phyloP scores from a whole-genome alignment of 306 rosid genomes.

The Rosa chinensis region DNA sequence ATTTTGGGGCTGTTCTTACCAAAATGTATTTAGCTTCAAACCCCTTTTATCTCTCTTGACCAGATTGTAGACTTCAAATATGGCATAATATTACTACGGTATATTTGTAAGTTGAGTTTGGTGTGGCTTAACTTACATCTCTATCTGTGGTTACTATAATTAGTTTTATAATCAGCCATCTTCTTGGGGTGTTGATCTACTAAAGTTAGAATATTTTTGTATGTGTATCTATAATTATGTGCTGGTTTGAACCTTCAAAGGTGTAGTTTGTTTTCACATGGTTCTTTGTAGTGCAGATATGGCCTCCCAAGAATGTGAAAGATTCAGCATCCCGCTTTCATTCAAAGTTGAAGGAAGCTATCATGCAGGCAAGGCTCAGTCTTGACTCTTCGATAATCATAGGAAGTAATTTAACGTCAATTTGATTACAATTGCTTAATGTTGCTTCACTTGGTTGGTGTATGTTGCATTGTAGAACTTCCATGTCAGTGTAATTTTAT shows the following conservation, averaged over 20 bases:
- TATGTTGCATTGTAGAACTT: constrained; percentile 5
- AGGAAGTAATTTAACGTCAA: constrained; percentile 1
- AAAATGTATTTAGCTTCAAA: neutral
- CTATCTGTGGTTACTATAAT: neutral
- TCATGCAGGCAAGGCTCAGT: constrained; percentile 63
- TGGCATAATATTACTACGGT: neutral
- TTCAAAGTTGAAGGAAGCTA: constrained; percentile 89
- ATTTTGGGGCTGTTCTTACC: neutral
- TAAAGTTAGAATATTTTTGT: neutral
- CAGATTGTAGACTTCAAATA: neutral
- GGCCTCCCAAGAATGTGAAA: constrained; percentile 98
- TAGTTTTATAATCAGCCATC: neutral
- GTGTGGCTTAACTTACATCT: neutral
- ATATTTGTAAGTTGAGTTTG: neutral
- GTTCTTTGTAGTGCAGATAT: constrained; percentile 60
- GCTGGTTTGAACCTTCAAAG: constrained; percentile 1
- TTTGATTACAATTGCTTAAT: constrained; percentile 4
- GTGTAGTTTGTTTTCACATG: constrained; percentile 22
- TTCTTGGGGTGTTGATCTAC: neutral
- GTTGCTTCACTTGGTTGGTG: neutral
- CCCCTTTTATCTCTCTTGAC: no score
- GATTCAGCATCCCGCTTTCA: constrained; percentile 92
- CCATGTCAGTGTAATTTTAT: neutral
- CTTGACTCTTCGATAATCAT: constrained; percentile 6
- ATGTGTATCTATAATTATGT: neutral